Evolutionary conservation across 75 land plant genomes (phyloP), one percentile per base, ranked within the genome.

Genomic region (Pinus tabuliformis): DNA sequence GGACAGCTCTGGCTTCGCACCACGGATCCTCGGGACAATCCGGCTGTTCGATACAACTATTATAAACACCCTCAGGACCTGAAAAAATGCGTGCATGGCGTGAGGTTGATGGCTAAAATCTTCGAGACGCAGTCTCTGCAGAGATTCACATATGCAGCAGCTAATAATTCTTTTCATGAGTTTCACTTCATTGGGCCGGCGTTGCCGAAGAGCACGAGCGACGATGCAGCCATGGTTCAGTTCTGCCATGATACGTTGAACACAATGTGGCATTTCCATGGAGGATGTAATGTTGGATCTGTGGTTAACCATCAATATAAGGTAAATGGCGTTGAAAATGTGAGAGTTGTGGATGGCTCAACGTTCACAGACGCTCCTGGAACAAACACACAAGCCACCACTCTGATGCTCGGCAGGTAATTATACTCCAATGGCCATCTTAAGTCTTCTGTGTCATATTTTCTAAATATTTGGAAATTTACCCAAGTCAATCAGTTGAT

Each of bases 191-290:
- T 85, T 7, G 87, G 89, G 56, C 70, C 78, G 6, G 24, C 77
- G 9, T 64, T 82, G 66, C 89, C 89, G 9, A 58, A 17, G 21
- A 72, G 82, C 33, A 45, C 6, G 60, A 54, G 79, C 7, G 75
- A 85, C 42, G 37, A 78, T 45, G 74, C 14, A 24, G 22, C 59
- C 54, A 58, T 91, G 75, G 82, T 28, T 0, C 81, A 86, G 24
- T 91, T 82, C 78, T 91, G 94, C 56, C 56, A 75, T 24, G 58
- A 80, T 28, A 83, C 77, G 3, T 85, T 89, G 57, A 76, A 73
- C 58, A 91, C 95, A 11, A 81, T 89, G 0, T 91, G 92, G 92
- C 94, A 93, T 63, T 93, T 84, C 82, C 96, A 93, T 72, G 96
- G 96, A 21, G 94, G 96, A 3, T 85, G 90, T 72, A 58, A 81